Evolutionary conservation across 331 rosid genomes (phyloP), one percentile per base, ranked within the genome.

Genomic region (Prunus yedoensis): DNA sequence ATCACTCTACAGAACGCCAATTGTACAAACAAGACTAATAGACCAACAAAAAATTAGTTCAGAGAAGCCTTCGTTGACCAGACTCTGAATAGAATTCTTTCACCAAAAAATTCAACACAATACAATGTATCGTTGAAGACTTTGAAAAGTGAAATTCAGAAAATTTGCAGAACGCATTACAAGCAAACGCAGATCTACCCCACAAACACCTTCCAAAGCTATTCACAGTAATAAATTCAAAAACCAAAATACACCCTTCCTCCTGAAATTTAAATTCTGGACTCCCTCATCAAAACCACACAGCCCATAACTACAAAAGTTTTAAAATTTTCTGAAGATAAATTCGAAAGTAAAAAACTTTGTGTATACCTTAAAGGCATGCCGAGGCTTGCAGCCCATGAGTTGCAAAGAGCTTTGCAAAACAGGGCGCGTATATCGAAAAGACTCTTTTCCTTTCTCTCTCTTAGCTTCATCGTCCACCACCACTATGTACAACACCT

Each of bases 351-450:
- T 72, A 17, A 4, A 32, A 14, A 56, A 38, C 10, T 3, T 59
- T 9, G 16, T n/a, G 49, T 9, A 25, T 21, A 89, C 99, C 99
- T 94, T 94, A 63, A 94, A 92, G 57, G 99, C 96, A 74, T 94
- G 99, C 8, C 99, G 87, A 3, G 99, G 90, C 74, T 92, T 94
- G 81, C 99, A 94, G 67, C 99, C 99, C 88, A 94, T 94, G 18
- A 92, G 93, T 75, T 94, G 99, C 18, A 94, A 85, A 43, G 92
- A 90, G 51, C 90, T 94, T 82, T 92, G 99, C 25, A 94, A 83
- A 78, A 90, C 90, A 4, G 96, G 70, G 38, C 96, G 96, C 68
- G 99, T 81, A 63, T 94, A 92, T 2, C 96, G 81, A 66, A 90
- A 92, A 1, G 99, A 89, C 30, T 86, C 91, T 65, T 87, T 84